phyloP scores from a whole-genome alignment of 176 grass and related monocot species.

The Oryza australiensis region DNA sequence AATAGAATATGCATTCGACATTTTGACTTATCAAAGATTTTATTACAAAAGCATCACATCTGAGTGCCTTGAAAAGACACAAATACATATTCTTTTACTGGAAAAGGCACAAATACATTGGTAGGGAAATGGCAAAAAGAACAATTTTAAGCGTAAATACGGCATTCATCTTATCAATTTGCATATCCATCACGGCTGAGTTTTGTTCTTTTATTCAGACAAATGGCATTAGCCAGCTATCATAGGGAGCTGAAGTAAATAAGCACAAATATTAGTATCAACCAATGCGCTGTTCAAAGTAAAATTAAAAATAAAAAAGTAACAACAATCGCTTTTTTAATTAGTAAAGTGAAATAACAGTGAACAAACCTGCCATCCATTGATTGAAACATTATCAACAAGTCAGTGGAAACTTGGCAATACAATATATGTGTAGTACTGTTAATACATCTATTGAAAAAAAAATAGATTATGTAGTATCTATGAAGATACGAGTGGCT shows the following conservation, averaged over 20 bases:
- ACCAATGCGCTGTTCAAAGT: not conserved
- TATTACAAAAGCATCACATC: not conserved
- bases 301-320: not conserved
- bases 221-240: constrained; percentile 21
- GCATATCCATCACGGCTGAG: not conserved
- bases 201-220: not conserved
- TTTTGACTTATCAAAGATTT: not conserved
- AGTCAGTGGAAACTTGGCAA: not conserved
- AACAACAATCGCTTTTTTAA: not conserved
- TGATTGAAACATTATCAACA: not conserved
- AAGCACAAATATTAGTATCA: not conserved
- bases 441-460: not conserved
- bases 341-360: not conserved
- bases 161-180: not conserved
- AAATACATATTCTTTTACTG: not conserved
- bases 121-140: not conserved
- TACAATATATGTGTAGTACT: not conserved
- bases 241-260: constrained; percentile 4
- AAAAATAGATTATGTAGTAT: too few relatives aligned
- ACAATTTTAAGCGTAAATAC: constrained; percentile 4
- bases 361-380: not conserved
- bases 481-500: not conserved
- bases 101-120: not conserved
- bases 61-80: not conserved
- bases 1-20: not conserved